Base-by-base conservation (phyloP, 306 rosid species). In the Astragalus glycyphyllos region DNA sequence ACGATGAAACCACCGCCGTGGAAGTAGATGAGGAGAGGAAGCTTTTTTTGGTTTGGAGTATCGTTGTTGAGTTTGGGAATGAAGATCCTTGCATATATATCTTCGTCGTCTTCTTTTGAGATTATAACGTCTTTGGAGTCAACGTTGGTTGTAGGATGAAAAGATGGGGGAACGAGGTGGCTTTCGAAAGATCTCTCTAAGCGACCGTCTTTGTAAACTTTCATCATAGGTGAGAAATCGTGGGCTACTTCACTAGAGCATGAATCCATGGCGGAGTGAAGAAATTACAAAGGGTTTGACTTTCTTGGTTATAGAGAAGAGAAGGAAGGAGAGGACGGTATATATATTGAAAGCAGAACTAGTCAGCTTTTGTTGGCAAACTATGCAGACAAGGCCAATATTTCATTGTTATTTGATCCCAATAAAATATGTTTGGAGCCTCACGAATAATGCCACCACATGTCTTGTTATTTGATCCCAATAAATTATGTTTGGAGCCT, bases 1-100 rank as follows among this genome's bases (percentile, higher is more conserved):
- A 92, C 59, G 69, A 79, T 54, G 80, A 92, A 89, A 82, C 58
- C 88, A 7, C 97, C 92, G 5, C 97, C 97, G n/a, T 91, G 97
- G 23, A 85, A 67, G 70, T 89, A 87, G 1, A 89, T 66, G 0
- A 91, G 58, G 8, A 91, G 71, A 7, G 97, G 96, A 49, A 92
- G 85, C 68, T 86, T 87, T 26, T 86, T 87, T 5, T 63, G 77
- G 9, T 44, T n/a, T 56, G 34, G 55, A 13, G n/a, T 29, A 0
- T 50, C 13, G 8, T 8, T 10, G 57, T 7, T n/a, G 48, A 44
- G 17, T 53, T 80, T 83, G 13, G 96, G 91, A 41, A 81, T 23
- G 88, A 41, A 91, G 35, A 89, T 47, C 15, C 97, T 78, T 0
- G 77, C 94, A 0, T 85, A 73, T n/a, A 89, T 51, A 38, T 76